A percentile compares a stretch with the other conserved stretches of the same genome.
These are phyloP conservation scores for Saccharum hybrid DNA, from an alignment of 202 grass and related monocot species.

Conservation along the genomic window DNA sequence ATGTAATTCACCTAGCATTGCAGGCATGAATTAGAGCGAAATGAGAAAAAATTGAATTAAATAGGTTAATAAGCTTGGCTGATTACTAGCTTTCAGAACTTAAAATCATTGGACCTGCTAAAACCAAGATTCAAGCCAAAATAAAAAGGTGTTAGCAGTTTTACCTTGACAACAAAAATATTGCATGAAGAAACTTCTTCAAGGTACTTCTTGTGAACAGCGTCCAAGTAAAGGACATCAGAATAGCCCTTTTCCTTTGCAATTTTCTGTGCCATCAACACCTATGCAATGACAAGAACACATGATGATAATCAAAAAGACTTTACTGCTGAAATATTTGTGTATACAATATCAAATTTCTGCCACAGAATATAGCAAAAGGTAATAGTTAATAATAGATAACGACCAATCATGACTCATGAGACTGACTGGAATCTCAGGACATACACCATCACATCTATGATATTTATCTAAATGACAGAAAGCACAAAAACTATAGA, in stretches of 20 bases:
- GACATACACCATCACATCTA: neutral
- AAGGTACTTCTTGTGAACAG: slow-evolving; percentile 87
- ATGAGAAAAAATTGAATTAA: neutral
- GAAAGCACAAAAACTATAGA: neutral
- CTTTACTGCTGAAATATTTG: slow-evolving; percentile 11
- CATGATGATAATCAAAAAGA: slow-evolving; percentile 11
- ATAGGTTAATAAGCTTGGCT: neutral
- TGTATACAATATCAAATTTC: neutral
- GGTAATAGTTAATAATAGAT: slow-evolving; percentile 1
- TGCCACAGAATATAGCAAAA: neutral
- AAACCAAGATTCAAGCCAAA: slow-evolving; percentile 14
- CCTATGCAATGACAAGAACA: slow-evolving; percentile 55
- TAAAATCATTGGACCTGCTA: neutral
- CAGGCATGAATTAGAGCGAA: neutral
- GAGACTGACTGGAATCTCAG: neutral
- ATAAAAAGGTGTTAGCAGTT: slow-evolving; percentile 1
- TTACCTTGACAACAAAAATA: slow-evolving; percentile 96
- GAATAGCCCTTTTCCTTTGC: slow-evolving; percentile 96
- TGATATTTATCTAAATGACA: neutral
- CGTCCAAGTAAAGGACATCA: slow-evolving; percentile 94
- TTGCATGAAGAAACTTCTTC: slow-evolving; percentile 99
- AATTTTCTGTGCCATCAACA: slow-evolving; percentile 89
- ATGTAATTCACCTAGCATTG: neutral
- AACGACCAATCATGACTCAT: neutral
- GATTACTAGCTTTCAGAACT: slow-evolving; percentile 26